phyloP scores from a whole-genome alignment of 1,284 basidiomycete species.

The Wallemia hederae region DNA sequence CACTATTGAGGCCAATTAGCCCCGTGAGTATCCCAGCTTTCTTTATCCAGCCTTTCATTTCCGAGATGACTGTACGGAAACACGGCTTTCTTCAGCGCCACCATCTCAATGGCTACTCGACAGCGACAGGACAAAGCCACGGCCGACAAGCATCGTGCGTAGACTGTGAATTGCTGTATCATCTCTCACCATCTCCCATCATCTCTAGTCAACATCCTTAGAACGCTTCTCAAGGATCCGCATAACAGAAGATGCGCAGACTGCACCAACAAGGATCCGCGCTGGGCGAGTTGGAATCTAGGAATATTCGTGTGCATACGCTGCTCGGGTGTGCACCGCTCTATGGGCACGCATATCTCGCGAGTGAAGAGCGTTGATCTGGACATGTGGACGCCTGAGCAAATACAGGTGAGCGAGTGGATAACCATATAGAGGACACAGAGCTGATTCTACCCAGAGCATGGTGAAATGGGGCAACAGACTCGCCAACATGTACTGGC shows the following conservation, averaged over 20 bases:
- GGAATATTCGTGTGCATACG: slow-evolving; percentile 85
- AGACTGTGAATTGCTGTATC: not conserved
- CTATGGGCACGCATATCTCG: slow-evolving; percentile 82
- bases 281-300: slow-evolving; percentile 96
- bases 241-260: slow-evolving; percentile 87
- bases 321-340: slow-evolving; percentile 91
- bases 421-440: slow-evolving; percentile 2
- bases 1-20: no score
- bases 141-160: slow-evolving; percentile 31
- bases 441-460: slow-evolving; percentile 22
- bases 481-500: slow-evolving; percentile 84
- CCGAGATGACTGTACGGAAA: no score
- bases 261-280: slow-evolving; percentile 85
- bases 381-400: slow-evolving; percentile 90
- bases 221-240: slow-evolving; percentile 55
- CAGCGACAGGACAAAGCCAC: slow-evolving; percentile 42
- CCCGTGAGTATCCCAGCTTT: no score
- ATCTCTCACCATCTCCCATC: slow-evolving; percentile 2
- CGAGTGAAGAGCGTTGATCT: slow-evolving; percentile 85
- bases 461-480: slow-evolving; percentile 86
- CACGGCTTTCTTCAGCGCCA: no score
- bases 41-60: no score
- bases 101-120: not conserved
- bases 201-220: slow-evolving; percentile 32
- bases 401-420: slow-evolving; percentile 46